A percentile compares a stretch with the other conserved stretches of the same genome.
phyloP scores from a whole-genome alignment of 2,329 filamentous ascomycete genomes.

The Apiospora rasikravindrae region DNA sequence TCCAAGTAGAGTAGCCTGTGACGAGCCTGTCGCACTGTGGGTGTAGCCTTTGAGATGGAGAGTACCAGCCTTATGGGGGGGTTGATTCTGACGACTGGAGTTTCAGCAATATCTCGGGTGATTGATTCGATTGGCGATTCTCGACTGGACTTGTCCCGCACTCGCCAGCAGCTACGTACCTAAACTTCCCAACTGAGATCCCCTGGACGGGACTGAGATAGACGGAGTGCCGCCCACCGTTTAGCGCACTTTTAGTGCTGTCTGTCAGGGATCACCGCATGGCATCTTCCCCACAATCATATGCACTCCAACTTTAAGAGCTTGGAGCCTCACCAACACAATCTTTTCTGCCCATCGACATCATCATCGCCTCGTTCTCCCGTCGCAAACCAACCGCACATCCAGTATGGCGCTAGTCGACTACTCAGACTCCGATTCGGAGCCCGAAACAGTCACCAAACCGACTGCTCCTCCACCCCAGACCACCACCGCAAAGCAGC shows the following conservation, averaged over 20 bases:
- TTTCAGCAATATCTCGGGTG: not conserved
- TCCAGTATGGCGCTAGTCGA: conserved; percentile 75
- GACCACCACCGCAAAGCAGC: conserved; percentile 54
- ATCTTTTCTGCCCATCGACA: not conserved
- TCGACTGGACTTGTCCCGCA: conserved; percentile 1
- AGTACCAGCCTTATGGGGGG: not conserved
- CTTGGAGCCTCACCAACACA: not conserved
- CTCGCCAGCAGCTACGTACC: not conserved
- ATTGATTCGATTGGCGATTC: not conserved
- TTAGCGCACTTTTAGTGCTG: not conserved
- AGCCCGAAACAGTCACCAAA: conserved; percentile 62
- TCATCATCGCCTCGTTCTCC: not conserved
- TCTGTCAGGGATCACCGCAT: conserved; percentile 5
- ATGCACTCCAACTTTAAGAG: conserved; percentile 11
- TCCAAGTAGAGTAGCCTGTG: not conserved
- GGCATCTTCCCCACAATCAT: conserved; percentile 8
- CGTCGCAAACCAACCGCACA: not conserved
- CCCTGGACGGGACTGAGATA: not conserved
- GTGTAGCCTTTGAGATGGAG: not conserved
- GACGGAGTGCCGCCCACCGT: not conserved
- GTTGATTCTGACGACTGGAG: not conserved
- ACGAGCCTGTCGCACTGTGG: conserved; percentile 6
- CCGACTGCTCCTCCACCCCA: conserved; percentile 44
- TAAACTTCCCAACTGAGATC: too few species aligned
- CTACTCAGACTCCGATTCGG: conserved; percentile 83